A percentile compares a stretch with the other conserved stretches of the same genome.
These are phyloP conservation scores for Ogataea pilisensis DNA, from an alignment of 805 yeast genomes.

Conservation along the genomic window DNA sequence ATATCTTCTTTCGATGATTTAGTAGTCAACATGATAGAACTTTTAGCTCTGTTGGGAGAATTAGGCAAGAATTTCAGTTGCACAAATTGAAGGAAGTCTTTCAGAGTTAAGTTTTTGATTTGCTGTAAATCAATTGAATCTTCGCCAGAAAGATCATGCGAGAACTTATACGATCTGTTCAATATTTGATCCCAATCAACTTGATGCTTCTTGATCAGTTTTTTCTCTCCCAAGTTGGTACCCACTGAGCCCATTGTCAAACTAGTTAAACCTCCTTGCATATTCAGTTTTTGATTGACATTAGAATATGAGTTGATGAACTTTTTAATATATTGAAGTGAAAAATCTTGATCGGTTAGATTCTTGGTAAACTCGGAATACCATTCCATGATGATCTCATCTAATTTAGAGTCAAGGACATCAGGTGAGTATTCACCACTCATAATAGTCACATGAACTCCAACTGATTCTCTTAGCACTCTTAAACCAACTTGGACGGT, in stretches of 20 bases:
- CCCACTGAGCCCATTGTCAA: constrained; percentile 24
- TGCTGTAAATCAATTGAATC: constrained; percentile 32
- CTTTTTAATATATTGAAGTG: constrained; percentile 29
- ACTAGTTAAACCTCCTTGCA: constrained; percentile 21
- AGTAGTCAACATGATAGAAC: constrained; percentile 41
- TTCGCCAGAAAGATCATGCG: constrained; percentile 24
- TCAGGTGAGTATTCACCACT: constrained; percentile 43
- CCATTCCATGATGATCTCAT: constrained; percentile 43
- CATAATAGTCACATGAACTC: constrained; percentile 55
- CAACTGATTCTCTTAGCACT: constrained; percentile 46
- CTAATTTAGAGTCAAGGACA: constrained; percentile 41
- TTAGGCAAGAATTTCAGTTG: constrained; percentile 31
- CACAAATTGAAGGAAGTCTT: constrained; percentile 35
- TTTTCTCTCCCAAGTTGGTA: constrained; percentile 16
- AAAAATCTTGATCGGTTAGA: constrained; percentile 34
- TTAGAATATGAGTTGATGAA: constrained; percentile 31
- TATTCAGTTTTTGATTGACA: constrained; percentile 12
- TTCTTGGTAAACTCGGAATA: constrained; percentile 28
- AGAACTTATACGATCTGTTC: constrained; percentile 39
- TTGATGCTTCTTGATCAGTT: constrained; percentile 39
- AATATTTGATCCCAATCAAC: constrained; percentile 47
- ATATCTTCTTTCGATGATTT: constrained; percentile 35
- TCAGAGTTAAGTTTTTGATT: constrained; percentile 30
- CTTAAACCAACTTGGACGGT: constrained; percentile 55
- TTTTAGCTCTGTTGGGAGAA: constrained; percentile 35